phyloP scores from a whole-genome alignment of 2,329 filamentous ascomycete genomes.

The Aspergillus sp. region DNA sequence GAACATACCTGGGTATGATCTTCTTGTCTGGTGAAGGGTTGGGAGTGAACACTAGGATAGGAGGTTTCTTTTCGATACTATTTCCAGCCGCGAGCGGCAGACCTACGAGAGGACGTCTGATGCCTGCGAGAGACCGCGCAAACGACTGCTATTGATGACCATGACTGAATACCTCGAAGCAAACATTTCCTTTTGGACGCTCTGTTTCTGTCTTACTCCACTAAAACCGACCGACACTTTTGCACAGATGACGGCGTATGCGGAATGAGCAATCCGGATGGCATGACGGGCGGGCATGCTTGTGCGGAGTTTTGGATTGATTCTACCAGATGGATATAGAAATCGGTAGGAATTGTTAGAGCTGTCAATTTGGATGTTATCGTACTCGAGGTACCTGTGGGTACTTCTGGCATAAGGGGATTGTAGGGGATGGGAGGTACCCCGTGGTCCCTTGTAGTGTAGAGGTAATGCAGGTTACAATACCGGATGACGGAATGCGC shows the following conservation, averaged over 20 bases:
- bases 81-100: constrained; percentile 21
- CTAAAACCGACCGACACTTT: constrained; percentile 6
- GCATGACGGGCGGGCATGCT: constrained; percentile 9
- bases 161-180: constrained; percentile 9
- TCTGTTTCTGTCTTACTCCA: constrained; percentile 2
- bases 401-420: too few species aligned
- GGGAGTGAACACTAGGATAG: constrained; percentile 10
- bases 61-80: constrained; percentile 12
- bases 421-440: too few species aligned
- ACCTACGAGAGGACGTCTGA: too few species aligned
- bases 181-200: constrained; percentile 5
- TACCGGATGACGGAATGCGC: constrained; percentile 4
- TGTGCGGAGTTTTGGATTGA: too few species aligned
- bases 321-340: too few species aligned
- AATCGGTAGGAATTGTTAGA: neutral
- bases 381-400: too few species aligned
- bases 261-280: constrained; percentile 20
- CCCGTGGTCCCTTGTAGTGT: too few species aligned
- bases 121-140: constrained; percentile 37
- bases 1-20: too few species aligned
- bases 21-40: constrained; percentile 4
- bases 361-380: too few species aligned
- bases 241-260: constrained; percentile 26
- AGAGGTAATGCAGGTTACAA: too few species aligned
- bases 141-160: constrained; percentile 35